Conservation (phyloP, 2,329 filamentous ascomycete genomes). For the Trichophyton rubrum region DNA sequence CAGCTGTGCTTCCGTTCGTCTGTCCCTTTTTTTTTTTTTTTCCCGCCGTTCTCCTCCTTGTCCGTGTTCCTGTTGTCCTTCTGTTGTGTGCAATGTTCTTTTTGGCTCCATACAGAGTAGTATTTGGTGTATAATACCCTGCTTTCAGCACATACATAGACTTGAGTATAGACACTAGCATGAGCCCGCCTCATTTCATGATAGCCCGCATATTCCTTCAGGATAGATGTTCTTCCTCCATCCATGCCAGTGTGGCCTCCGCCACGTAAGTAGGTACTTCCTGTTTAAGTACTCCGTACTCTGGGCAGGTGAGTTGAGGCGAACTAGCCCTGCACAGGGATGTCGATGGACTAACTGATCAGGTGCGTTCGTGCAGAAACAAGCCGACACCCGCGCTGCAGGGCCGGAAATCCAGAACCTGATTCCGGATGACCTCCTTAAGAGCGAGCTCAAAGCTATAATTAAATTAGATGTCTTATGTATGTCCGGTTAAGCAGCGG, state of each 20-base stretch:
- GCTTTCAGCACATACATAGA: no score
- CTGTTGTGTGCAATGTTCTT: no score
- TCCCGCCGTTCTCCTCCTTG: not conserved
- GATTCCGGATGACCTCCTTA: not conserved
- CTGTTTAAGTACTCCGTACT: no score
- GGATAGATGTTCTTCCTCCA: no score
- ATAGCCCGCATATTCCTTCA: no score
- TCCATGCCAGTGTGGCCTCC: no score
- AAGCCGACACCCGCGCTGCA: not conserved
- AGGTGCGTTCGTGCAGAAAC: not conserved
- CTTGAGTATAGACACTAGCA: no score
- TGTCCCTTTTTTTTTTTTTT: not conserved
- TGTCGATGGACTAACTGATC: not conserved
- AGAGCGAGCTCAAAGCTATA: not conserved
- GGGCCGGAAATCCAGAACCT: not conserved
- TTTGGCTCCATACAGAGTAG: no score
- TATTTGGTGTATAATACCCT: no score
- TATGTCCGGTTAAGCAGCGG: not conserved
- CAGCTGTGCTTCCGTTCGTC: conserved; percentile 4
- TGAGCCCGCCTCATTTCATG: no score
- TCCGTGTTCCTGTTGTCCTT: not conserved
- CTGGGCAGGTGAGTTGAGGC: not conserved
- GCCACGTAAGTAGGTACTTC: no score
- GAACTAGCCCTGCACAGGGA: not conserved
- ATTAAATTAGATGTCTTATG: conserved; percentile 2